phyloP scores from a whole-genome alignment of 73 alveolate species.

The Paraurostyla sp. region DNA sequence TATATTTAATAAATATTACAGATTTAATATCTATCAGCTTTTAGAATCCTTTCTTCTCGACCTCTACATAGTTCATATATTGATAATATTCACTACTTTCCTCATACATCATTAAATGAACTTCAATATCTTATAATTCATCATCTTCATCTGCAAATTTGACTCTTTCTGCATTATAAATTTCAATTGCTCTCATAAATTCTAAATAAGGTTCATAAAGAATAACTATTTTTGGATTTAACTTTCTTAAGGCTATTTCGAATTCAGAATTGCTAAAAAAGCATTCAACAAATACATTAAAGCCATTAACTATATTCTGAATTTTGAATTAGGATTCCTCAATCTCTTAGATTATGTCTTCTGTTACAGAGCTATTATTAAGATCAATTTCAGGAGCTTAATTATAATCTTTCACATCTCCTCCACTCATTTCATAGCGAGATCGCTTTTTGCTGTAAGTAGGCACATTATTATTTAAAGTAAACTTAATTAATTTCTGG shows the following conservation, averaged over 20 bases:
- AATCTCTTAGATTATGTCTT: conserved; percentile 19
- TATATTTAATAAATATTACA: not conserved
- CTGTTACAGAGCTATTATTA: not conserved
- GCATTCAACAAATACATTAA: conserved; percentile 2
- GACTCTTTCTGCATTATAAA: conserved; percentile 53
- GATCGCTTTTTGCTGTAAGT: conserved; percentile 20
- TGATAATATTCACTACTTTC: conserved; percentile 50
- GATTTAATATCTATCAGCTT: conserved; percentile 46
- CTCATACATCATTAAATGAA: conserved; percentile 18
- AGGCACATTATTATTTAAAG: not conserved
- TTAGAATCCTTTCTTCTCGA: conserved; percentile 50
- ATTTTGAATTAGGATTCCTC: not conserved
- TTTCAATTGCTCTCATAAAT: conserved; percentile 42
- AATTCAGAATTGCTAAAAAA: not conserved
- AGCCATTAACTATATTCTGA: conserved; percentile 34
- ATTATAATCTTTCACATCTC: not conserved
- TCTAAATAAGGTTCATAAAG: conserved; percentile 50
- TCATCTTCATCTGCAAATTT: not conserved
- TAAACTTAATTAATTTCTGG: not conserved
- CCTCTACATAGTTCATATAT: conserved; percentile 25
- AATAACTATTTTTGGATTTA: conserved; percentile 21
- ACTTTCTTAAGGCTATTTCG: conserved; percentile 11
- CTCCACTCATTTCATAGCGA: conserved; percentile 38
- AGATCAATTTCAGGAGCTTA: not conserved
- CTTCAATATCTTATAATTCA: not conserved